These are phyloP conservation scores for Pythium brassicae DNA, from an alignment of 352 stramenopile species.

Conservation along the genomic window DNA sequence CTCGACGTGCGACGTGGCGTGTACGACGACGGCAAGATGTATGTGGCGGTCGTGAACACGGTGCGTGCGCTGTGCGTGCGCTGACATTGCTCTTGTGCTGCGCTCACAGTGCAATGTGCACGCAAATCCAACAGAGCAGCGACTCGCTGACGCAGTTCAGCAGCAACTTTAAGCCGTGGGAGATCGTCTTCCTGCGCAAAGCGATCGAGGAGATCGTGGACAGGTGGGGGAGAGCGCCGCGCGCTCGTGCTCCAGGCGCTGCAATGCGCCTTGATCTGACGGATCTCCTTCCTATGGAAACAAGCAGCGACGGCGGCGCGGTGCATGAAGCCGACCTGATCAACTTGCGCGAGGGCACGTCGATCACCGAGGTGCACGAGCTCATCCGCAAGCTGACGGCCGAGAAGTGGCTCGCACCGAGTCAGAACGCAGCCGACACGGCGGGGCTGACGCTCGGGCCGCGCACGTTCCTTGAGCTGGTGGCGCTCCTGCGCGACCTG, in stretches of 20 bases:
- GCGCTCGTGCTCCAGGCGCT: not conserved
- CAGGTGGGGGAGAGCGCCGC: constrained; percentile 27
- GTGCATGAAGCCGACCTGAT: constrained; percentile 61
- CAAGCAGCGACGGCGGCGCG: constrained; percentile 51
- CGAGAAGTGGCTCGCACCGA: constrained; percentile 70
- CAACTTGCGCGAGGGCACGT: constrained; percentile 68
- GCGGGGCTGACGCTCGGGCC: constrained; percentile 55
- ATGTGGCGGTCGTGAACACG: constrained; percentile 76
- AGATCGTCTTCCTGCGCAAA: constrained; percentile 82
- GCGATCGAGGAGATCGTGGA: constrained; percentile 81
- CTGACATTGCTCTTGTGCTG: not conserved
- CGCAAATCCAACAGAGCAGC: constrained; percentile 38
- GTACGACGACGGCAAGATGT: constrained; percentile 83
- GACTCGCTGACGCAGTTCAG: constrained; percentile 70
- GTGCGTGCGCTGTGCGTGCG: constrained; percentile 1
- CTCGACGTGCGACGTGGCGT: constrained; percentile 72
- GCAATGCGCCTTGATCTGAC: not conserved
- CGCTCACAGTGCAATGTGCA: not conserved
- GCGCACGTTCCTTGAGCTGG: constrained; percentile 67
- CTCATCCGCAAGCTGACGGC: constrained; percentile 56
- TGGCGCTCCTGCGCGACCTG: constrained; percentile 66
- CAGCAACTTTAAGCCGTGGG: constrained; percentile 76
- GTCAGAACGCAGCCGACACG: constrained; percentile 28
- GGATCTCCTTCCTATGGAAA: not conserved
- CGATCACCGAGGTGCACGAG: constrained; percentile 59